These are phyloP conservation scores for Astrephomene gubernaculifera DNA, from an alignment of 139 green algal genomes.

Conservation along the genomic window DNA sequence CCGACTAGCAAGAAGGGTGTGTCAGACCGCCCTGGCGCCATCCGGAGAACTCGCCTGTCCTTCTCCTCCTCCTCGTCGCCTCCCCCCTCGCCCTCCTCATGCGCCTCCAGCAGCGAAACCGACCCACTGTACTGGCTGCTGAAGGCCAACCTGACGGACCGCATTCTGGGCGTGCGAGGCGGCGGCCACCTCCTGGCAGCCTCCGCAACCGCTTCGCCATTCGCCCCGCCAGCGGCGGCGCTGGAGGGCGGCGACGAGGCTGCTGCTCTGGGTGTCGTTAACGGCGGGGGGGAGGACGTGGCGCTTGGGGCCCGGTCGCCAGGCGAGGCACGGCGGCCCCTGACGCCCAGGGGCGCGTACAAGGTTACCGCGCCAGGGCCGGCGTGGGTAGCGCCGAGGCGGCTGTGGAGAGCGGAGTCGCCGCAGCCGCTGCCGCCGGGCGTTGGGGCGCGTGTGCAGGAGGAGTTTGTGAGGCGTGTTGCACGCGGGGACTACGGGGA, in stretches of 20 bases:
- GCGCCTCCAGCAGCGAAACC: not conserved
- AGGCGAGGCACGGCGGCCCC: not conserved
- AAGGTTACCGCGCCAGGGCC: not conserved
- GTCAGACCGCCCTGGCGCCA: too few species aligned
- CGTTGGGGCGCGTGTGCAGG: too few species aligned
- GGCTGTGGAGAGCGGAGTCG: not conserved
- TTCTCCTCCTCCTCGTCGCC: too few species aligned
- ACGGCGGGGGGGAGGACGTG: not conserved
- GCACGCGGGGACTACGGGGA: too few species aligned
- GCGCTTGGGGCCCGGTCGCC: not conserved
- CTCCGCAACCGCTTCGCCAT: not conserved
- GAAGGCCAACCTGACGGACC: slow-evolving; percentile 8
- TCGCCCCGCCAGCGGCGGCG: not conserved
- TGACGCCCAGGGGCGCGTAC: not conserved
- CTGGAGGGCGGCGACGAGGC: not conserved
- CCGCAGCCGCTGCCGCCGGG: too few species aligned
- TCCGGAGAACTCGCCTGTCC: too few species aligned
- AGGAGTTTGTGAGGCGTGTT: too few species aligned
- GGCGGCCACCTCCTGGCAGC: not conserved
- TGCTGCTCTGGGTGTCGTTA: not conserved
- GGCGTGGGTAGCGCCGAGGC: not conserved
- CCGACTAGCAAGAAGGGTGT: too few species aligned
- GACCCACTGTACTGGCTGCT: slow-evolving; percentile 31
- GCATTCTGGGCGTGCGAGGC: not conserved
- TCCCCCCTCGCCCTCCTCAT: too few species aligned